Conservation (phyloP, 306 rosid species). For the Lathyrus aphaca region DNA sequence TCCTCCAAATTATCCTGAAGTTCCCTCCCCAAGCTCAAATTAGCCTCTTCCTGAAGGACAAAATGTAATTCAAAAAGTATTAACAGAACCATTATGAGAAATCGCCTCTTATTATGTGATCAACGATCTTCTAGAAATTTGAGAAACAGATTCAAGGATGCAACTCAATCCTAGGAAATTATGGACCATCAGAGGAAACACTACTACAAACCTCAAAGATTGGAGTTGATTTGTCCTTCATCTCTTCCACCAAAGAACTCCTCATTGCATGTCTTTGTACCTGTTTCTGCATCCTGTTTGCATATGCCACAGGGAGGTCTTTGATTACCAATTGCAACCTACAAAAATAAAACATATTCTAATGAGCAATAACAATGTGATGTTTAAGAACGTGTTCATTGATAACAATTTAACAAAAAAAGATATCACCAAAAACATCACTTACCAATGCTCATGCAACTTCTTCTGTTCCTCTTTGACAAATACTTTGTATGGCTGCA, state of each 20-base stretch:
- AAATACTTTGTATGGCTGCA: conserved; percentile 81
- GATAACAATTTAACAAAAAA: conserved; percentile 15
- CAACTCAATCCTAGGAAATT: conserved; percentile 23
- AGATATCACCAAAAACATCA: conserved; percentile 30
- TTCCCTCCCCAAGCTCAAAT: conserved; percentile 46
- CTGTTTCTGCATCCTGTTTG: conserved; percentile 61
- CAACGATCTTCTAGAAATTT: conserved; percentile 31
- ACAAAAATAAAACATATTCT: conserved; percentile 39
- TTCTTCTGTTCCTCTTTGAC: conserved; percentile 88
- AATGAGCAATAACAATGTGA: conserved; percentile 26
- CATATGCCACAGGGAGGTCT: conserved; percentile 74
- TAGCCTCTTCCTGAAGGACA: conserved; percentile 54
- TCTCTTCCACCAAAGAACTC: conserved; percentile 60
- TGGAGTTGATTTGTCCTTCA: conserved; percentile 52
- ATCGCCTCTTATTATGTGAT: conserved; percentile 1
- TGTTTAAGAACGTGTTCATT: conserved; percentile 17
- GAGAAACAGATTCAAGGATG: conserved; percentile 31
- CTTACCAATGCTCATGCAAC: conserved; percentile 91
- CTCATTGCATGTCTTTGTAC: conserved; percentile 50
- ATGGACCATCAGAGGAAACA: conserved; percentile 34
- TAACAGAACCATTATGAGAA: conserved; percentile 28
- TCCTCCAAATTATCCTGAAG: conserved; percentile 52
- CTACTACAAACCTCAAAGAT: conserved; percentile 57
- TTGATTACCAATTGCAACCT: conserved; percentile 78
- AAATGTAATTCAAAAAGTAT: conserved; percentile 45